Conservation (phyloP, 1,139 yeast species). For the Lodderomyces elongisporus region DNA sequence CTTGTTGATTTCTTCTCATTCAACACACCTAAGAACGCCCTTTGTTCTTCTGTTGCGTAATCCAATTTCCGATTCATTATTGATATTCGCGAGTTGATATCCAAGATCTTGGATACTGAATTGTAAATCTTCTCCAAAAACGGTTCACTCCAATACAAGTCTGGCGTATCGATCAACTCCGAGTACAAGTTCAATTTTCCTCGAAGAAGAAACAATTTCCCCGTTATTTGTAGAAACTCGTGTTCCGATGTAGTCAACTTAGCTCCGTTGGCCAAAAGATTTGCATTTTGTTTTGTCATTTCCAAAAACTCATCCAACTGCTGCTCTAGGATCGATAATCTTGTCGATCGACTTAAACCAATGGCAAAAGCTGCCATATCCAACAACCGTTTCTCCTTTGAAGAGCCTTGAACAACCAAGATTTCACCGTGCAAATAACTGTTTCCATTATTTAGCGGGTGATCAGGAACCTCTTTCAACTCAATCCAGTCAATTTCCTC, state of each 20-base stretch:
- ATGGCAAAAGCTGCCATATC: conserved; percentile 89
- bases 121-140: conserved; percentile 70
- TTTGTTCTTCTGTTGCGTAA: conserved; percentile 84
- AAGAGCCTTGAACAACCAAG: conserved; percentile 53
- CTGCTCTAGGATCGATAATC: conserved; percentile 72
- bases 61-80: conserved; percentile 81
- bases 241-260: conserved; percentile 53
- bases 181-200: conserved; percentile 81
- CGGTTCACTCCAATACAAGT: conserved; percentile 89
- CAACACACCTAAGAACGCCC: conserved; percentile 68
- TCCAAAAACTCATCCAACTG: conserved; percentile 63
- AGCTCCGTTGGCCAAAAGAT: conserved; percentile 59
- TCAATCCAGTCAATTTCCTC: conserved; percentile 89
- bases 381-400: conserved; percentile 44
- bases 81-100: conserved; percentile 69
- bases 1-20: conserved; percentile 73
- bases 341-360: conserved; percentile 81
- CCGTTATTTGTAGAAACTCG: conserved; percentile 66
- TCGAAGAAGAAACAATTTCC: conserved; percentile 65
- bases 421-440: conserved; percentile 64
- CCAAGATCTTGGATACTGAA: conserved; percentile 64
- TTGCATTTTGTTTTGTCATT: conserved; percentile 61
- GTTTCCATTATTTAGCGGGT: conserved; percentile 24
- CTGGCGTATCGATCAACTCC: conserved; percentile 91
- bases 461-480: conserved; percentile 22